Conservation (phyloP, 169 alveolate species). For the Plasmodium vivax region DNA sequence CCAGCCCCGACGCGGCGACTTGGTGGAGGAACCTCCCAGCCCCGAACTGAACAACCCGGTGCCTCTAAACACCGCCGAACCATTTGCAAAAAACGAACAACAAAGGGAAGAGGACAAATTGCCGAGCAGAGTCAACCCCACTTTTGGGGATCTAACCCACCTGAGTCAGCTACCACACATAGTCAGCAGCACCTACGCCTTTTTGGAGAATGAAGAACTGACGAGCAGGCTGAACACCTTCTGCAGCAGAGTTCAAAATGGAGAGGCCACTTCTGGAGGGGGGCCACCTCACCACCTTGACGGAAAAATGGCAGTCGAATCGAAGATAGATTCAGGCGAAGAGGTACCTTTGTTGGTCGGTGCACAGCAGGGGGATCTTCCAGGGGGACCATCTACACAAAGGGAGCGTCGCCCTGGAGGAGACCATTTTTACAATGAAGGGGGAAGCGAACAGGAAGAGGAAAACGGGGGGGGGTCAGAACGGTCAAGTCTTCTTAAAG, state of each 20-base stretch:
- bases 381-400: not conserved
- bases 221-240: slow-evolving; percentile 2
- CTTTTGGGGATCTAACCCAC: not conserved
- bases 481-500: not conserved
- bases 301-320: not conserved
- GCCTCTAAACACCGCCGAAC: not conserved
- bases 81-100: not conserved
- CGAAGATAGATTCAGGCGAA: not conserved
- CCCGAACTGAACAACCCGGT: not conserved
- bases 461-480: not conserved
- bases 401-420: not conserved
- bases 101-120: not conserved
- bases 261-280: not conserved
- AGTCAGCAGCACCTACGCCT: not conserved
- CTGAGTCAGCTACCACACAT: not conserved
- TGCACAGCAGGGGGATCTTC: not conserved
- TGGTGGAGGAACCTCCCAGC: not conserved
- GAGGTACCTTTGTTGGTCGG: not conserved
- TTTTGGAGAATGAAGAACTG: slow-evolving; percentile 8
- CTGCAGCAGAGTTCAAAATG: slow-evolving; percentile 9
- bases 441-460: not conserved
- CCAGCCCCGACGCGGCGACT: no score
- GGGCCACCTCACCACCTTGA: not conserved
- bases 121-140: not conserved
- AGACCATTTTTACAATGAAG: not conserved